phyloP scores from a whole-genome alignment of 2,329 filamentous ascomycete genomes.

The Aspergillus floridensis region DNA sequence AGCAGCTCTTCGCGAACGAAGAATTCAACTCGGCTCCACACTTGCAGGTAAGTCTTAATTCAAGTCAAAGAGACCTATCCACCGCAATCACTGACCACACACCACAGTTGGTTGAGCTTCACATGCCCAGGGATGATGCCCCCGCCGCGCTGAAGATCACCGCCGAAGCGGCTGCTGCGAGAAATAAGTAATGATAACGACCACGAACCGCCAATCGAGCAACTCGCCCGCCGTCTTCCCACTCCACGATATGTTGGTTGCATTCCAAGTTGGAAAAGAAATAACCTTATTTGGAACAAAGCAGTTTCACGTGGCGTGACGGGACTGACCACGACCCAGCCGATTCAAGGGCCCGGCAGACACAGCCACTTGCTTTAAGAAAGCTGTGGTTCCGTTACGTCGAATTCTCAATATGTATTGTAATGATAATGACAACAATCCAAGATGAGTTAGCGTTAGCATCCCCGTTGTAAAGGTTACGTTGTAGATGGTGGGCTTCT shows the following conservation, averaged over 20 bases:
- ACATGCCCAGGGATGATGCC: constrained; percentile 77
- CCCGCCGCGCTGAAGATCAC: constrained; percentile 68
- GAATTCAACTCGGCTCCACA: constrained; percentile 57
- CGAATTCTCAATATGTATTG: neutral
- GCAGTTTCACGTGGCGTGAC: neutral
- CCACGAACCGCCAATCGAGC: neutral
- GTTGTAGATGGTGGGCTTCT: too few relatives aligned
- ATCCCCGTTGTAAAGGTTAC: neutral
- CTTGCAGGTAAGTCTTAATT: constrained; percentile 39
- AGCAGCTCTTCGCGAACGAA: constrained; percentile 61
- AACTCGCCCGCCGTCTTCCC: neutral
- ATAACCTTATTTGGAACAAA: neutral
- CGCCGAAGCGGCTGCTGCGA: constrained; percentile 67
- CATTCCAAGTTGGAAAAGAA: neutral
- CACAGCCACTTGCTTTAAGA: neutral
- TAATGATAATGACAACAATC: neutral
- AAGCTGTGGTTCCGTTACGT: neutral
- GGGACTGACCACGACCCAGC: neutral
- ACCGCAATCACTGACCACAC: constrained; percentile 23
- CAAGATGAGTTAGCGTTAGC: neutral
- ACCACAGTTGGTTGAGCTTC: constrained; percentile 71
- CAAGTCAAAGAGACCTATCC: neutral
- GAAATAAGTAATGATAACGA: constrained; percentile 48
- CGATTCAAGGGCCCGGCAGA: neutral
- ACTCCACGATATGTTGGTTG: neutral